Evolutionary conservation across 225 moss, liverwort and hornwort species (phyloP), one percentile per base, ranked within the genome.

Genomic region (Polytrichum commune): DNA sequence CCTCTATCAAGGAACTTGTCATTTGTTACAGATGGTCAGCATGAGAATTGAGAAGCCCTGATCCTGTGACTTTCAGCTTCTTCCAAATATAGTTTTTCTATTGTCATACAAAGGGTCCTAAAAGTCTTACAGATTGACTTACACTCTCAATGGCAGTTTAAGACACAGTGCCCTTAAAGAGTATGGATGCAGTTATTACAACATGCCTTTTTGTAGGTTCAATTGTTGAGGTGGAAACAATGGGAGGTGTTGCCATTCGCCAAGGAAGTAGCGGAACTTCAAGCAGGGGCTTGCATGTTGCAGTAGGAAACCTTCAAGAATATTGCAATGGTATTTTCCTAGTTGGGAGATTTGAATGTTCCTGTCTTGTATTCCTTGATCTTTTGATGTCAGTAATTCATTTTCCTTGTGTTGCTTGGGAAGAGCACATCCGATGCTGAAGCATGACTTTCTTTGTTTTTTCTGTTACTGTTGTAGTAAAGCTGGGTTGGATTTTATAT

Each of bases 241-340:
- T 46, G 46, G 46, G 46, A 46, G 76, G 78, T 74, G 90, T 86
- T 79, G 53, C 81, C 74, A 68, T 77, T 54, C 89, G 86, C 76
- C 72, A 81, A 61, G 83, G 80, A 32, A 64, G 79, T 63, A 79
- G 83, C 62, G 86, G 85, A 24, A 84, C 79, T 88, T 83, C 96
- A 68, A 92, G 88, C 82, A 73, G 74, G 72, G 97, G 97, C 65
- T 81, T 97, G 84, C 92, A 91, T 81, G 86, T 85, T 74, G 97
- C 97, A 58, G 85, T 90, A 72, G 86, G 85, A 63, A 97, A 92
- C 73, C 88, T 97, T 66, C 94, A 82, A 81, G 91, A 90, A 62
- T 97, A 92, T 71, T 97, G 97, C 78, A 97, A 90, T 79, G 97
- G 97, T 97, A 67, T 74, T 84, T 74, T 63, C 53, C 7, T 28